phyloP scores from a whole-genome alignment of 768 basidiomycete species.

The Tylopilus sp. region DNA sequence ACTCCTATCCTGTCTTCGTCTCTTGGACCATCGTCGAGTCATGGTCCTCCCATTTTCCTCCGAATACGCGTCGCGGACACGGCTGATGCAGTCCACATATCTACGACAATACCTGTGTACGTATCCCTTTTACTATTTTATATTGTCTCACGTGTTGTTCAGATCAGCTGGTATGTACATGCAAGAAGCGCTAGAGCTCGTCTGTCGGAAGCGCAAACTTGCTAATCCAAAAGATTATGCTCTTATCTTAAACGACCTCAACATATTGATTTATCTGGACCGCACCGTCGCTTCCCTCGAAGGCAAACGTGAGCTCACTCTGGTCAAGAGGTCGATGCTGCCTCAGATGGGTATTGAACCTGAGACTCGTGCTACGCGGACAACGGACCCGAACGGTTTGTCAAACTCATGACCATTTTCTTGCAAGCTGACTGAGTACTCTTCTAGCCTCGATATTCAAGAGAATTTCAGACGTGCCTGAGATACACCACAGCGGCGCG shows the following conservation, averaged over 20 bases:
- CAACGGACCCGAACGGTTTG: slow-evolving; percentile 90
- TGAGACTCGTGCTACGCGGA: slow-evolving; percentile 59
- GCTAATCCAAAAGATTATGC: slow-evolving; percentile 78
- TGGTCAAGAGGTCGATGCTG: slow-evolving; percentile 77
- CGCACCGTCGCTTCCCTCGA: slow-evolving; percentile 94
- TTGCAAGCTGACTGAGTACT: slow-evolving; percentile 1
- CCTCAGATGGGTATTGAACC: slow-evolving; percentile 68
- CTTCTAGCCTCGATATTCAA: slow-evolving; percentile 87
- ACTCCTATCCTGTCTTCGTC: slow-evolving; percentile 60
- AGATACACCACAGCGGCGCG: slow-evolving; percentile 55
- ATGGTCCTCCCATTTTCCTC: slow-evolving; percentile 81
- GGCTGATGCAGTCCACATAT: slow-evolving; percentile 80
- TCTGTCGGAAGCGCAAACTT: slow-evolving; percentile 68
- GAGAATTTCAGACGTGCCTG: slow-evolving; percentile 65
- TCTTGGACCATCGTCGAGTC: slow-evolving; percentile 63
- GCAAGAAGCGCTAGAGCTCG: slow-evolving; percentile 89
- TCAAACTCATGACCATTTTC: not conserved
- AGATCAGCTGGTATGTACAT: slow-evolving; percentile 94
- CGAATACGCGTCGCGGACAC: slow-evolving; percentile 78
- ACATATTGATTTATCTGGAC: slow-evolving; percentile 85
- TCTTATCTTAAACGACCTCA: slow-evolving; percentile 56
- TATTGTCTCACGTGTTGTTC: not conserved
- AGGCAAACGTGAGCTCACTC: slow-evolving; percentile 77
- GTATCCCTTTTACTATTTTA: slow-evolving; percentile 25
- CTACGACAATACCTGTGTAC: slow-evolving; percentile 89